phyloP scores from a whole-genome alignment of 768 basidiomycete genomes.

The Termitomyces bulborhizus region DNA sequence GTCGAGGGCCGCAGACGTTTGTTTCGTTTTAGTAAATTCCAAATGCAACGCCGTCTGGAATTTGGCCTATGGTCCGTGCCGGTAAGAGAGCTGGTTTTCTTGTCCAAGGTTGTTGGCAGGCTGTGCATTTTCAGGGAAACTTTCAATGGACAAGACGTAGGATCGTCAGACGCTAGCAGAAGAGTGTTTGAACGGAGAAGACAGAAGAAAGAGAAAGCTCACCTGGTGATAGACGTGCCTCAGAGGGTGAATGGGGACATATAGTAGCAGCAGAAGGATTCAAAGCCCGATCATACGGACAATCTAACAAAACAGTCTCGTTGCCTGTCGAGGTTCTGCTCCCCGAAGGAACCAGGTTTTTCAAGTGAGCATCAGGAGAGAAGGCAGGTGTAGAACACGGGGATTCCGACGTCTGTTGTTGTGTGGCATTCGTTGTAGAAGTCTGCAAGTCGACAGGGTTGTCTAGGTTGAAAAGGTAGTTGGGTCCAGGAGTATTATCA shows the following conservation, averaged over 20 bases:
- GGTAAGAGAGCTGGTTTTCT: not conserved
- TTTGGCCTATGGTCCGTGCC: not conserved
- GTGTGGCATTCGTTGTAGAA: not conserved
- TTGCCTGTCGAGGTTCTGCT: not conserved
- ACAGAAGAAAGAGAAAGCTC: not conserved
- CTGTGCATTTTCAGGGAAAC: not conserved
- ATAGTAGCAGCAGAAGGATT: conserved; percentile 10
- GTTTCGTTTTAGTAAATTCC: conserved; percentile 1
- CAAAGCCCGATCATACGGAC: conserved; percentile 2
- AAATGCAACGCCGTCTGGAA: conserved; percentile 6
- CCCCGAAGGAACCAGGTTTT: not conserved
- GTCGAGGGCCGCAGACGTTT: not conserved
- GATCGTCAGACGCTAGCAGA: not conserved
- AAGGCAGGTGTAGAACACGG: conserved; percentile 1
- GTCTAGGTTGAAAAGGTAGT: conserved; percentile 5
- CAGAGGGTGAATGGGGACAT: conserved; percentile 1
- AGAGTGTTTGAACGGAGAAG: not conserved
- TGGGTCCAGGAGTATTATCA: not conserved
- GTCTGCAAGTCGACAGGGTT: conserved; percentile 7
- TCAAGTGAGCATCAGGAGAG: not conserved
- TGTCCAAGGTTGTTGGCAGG: not conserved
- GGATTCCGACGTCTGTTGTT: not conserved
- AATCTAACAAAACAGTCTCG: not conserved
- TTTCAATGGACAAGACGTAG: not conserved
- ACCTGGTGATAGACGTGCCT: conserved; percentile 1